Percentiles rank a stretch among this genome's conserved stretches.
These are phyloP conservation scores for Tephrocybe sp. DNA, from an alignment of 768 basidiomycete species.

Conservation along the genomic window DNA sequence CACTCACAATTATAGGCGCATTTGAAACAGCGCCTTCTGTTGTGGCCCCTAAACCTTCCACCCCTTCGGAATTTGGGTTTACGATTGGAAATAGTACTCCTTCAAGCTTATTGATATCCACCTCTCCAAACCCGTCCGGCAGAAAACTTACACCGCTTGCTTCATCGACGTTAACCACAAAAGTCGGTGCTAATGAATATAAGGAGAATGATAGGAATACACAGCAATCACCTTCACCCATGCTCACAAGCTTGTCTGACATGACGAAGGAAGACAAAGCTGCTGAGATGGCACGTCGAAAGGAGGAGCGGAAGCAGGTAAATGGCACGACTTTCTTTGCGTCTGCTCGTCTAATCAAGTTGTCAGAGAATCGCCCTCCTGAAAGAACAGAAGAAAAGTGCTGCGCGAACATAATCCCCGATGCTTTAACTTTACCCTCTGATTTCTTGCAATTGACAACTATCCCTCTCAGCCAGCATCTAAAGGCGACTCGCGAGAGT, in stretches of 20 bases:
- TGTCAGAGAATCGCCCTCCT: constrained; percentile 71
- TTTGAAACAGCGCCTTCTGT: constrained; percentile 57
- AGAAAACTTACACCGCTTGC: constrained; percentile 22
- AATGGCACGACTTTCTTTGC: neutral
- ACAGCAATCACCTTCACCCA: constrained; percentile 15
- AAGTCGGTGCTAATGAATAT: constrained; percentile 24
- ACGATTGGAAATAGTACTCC: neutral
- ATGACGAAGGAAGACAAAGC: constrained; percentile 92
- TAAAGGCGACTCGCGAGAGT: no score
- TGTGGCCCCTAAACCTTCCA: constrained; percentile 20
- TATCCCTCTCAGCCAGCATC: neutral
- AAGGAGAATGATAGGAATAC: constrained; percentile 10
- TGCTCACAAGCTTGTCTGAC: constrained; percentile 32
- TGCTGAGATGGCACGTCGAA: constrained; percentile 86
- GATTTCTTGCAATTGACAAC: constrained; percentile 1
- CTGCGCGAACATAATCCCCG: constrained; percentile 24
- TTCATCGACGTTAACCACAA: constrained; percentile 18
- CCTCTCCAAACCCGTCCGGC: constrained; percentile 2
- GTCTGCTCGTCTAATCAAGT: neutral
- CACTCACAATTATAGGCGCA: constrained; percentile 46
- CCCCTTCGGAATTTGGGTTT: neutral
- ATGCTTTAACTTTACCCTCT: neutral
- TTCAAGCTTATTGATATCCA: neutral
- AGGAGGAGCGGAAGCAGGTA: constrained; percentile 91
- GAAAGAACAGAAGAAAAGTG: constrained; percentile 78